Conservation (phyloP, 1,284 basidiomycete species). For the Leccinum brunneo-olivaceum region DNA sequence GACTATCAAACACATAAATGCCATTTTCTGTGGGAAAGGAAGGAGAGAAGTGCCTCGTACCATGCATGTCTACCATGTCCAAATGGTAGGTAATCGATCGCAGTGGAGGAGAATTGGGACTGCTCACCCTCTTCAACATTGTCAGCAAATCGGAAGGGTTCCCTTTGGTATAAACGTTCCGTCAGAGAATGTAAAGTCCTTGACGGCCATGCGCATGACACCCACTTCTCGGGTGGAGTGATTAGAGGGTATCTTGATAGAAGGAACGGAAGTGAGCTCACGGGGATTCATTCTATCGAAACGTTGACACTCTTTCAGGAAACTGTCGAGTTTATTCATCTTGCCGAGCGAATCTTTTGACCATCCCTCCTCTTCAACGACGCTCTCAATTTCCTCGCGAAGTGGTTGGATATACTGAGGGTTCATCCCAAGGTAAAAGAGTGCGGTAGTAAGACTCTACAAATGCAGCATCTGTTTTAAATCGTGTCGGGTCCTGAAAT, state of each 20-base stretch:
- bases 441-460: conserved; percentile 30
- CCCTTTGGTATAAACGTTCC: conserved; percentile 37
- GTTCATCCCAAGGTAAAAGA: conserved; percentile 33
- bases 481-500: conserved; percentile 11
- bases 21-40: too few relatives aligned
- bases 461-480: not conserved
- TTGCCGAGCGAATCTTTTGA: conserved; percentile 35
- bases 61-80: conserved; percentile 18
- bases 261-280: conserved; percentile 18
- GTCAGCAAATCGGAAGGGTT: conserved; percentile 25
- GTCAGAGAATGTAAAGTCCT: conserved; percentile 37
- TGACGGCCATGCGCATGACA: conserved; percentile 30
- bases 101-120: conserved; percentile 16
- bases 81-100: conserved; percentile 15
- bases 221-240: conserved; percentile 21
- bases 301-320: conserved; percentile 39
- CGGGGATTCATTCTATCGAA: conserved; percentile 25
- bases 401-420: conserved; percentile 35
- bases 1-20: conserved; percentile 14
- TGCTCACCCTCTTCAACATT: conserved; percentile 22
- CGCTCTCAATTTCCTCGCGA: conserved; percentile 38
- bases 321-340: conserved; percentile 43
- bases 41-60: not conserved
- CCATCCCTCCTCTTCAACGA: conserved; percentile 38
- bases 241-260: not conserved